Conservation (phyloP, 192 early-diverging fungal species). For the Coemansia sp. region DNA sequence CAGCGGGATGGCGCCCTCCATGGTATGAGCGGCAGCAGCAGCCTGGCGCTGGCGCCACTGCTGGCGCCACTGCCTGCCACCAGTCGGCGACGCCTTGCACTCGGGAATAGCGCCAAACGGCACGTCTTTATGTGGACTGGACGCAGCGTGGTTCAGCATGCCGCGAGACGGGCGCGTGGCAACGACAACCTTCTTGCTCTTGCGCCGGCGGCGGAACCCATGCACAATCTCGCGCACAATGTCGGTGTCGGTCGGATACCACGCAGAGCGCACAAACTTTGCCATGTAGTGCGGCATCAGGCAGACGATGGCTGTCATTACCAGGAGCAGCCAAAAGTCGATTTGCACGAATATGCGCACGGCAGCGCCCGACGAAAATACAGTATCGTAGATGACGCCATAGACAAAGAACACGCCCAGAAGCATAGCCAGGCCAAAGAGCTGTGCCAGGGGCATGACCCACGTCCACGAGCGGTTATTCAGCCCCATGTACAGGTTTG, state of each 20-base stretch:
- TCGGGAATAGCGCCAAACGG: constrained; percentile 50
- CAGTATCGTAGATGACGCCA: constrained; percentile 59
- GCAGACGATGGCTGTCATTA: constrained; percentile 60
- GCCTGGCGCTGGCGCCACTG: constrained; percentile 22
- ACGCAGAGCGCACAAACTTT: constrained; percentile 66
- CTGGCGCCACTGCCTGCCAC: constrained; percentile 33
- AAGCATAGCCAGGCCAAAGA: constrained; percentile 51
- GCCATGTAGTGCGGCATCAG: constrained; percentile 71
- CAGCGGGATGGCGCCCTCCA: constrained; percentile 6
- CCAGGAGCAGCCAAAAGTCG: constrained; percentile 68
- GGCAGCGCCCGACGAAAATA: constrained; percentile 57
- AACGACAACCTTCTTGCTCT: background rate
- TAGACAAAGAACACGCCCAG: constrained; percentile 59
- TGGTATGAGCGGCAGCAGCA: constrained; percentile 3
- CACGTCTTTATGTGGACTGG: constrained; percentile 40
- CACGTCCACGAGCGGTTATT: constrained; percentile 76
- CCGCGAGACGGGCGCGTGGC: background rate
- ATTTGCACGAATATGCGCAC: constrained; percentile 61
- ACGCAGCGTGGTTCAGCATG: constrained; percentile 12
- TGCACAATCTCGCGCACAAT: constrained; percentile 78
- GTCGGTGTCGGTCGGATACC: constrained; percentile 78
- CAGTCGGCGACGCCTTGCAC: constrained; percentile 10
- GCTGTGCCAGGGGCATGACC: constrained; percentile 57
- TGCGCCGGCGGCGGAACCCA: constrained; percentile 26
- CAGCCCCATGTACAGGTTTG: constrained; percentile 76